Evolutionary conservation across 2,329 filamentous ascomycete genomes (phyloP), one percentile per base, ranked within the genome.

Genomic region (Mycosphaerella arachidis): DNA sequence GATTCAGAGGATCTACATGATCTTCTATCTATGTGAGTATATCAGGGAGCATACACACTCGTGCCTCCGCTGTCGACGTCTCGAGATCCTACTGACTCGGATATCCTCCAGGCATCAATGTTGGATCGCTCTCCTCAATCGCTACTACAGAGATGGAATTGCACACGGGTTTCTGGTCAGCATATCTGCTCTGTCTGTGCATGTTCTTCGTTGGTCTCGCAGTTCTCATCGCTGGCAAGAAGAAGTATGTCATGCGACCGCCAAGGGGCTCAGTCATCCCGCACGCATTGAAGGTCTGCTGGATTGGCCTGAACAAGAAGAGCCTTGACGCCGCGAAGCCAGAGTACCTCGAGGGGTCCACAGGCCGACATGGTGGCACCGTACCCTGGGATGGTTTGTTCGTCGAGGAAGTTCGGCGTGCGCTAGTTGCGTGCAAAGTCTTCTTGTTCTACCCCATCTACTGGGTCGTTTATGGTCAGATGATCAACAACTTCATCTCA

Each of bases 361-460:
- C 73, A 1, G 71, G 80, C 62, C 84, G 85, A 57, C 88, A 87
- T 0, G 37, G 55, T 0, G 9, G 50, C 9, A 91, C 87, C 87
- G 91, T 92, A 86, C 64, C 86, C 0, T 92, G 91, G 68, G 89
- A 92, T 63, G 89, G 92, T 65, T 83, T 85, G 50, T 93, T 89
- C 87, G 89, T 91, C 43, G 86, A 89, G 4, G 87, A 91, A 70
- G 77, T 91, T 45, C 87, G 87, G 74, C 84, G 85, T 31, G 82
- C 82, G 4, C 71, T 85, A 13, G 68, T 78, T 70, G 88, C 87
- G 18, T 91, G 88, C 78, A 84, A 86, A 67, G 86, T 90, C 53
- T 90, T 90, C 53, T 61, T 77, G 27, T 79, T 77, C 67, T 77
- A 75, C 51, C 78, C 78, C 0, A 70, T 80, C 16, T 80, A 78